Conservation (phyloP, 2,329 filamentous ascomycete genomes). For the Verticillium zaregamsianum region DNA sequence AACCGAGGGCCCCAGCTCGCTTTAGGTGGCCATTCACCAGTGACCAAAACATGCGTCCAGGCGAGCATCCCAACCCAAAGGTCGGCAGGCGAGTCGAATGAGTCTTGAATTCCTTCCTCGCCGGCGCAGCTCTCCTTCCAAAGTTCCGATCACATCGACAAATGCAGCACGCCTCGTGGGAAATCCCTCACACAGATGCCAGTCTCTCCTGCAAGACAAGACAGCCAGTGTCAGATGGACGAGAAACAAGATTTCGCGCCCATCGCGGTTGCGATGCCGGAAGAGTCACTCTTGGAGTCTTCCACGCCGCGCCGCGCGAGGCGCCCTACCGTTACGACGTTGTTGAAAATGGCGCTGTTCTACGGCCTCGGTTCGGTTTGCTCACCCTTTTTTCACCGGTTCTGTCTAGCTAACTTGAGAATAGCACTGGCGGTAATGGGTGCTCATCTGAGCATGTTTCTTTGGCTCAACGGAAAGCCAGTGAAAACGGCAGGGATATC, state of each 20-base stretch:
- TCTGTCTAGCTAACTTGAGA: neutral
- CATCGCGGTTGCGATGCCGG: neutral
- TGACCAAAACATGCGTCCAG: no score
- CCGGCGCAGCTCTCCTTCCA: no score
- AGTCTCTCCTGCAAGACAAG: no score
- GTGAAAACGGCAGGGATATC: neutral
- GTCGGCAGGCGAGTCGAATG: no score
- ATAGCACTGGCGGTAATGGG: constrained; percentile 1
- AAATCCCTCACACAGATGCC: no score
- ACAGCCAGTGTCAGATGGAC: no score
- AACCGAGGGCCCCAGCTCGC: neutral
- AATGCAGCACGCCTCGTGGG: no score
- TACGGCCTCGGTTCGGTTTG: neutral
- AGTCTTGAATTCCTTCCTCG: no score
- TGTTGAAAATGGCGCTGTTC: neutral
- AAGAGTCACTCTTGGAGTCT: neutral
- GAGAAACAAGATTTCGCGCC: neutral
- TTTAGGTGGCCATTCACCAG: neutral
- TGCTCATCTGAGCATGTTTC: neutral
- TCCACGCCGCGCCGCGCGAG: constrained; percentile 18
- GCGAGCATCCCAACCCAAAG: no score
- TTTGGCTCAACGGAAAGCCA: neutral
- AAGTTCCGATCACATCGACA: no score
- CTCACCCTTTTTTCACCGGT: neutral
- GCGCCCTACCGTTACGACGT: neutral